Evolutionary conservation across 768 basidiomycete genomes (phyloP), one percentile per base, ranked within the genome.

Genomic region (Leucocoprinus leucothites): DNA sequence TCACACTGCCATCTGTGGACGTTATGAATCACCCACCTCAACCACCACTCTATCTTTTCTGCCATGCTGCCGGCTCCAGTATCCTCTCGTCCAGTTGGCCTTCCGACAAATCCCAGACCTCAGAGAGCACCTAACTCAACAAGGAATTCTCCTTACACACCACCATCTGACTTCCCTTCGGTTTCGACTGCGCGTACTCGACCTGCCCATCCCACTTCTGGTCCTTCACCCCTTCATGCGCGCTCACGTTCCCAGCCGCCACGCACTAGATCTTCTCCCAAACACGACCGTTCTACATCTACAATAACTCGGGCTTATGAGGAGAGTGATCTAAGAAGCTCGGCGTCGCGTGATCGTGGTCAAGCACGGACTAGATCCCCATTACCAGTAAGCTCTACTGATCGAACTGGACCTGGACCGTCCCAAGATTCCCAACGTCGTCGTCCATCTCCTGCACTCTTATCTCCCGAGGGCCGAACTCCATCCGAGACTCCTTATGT

Each of bases 201-300:
- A 5, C 13, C 16, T 9, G 38, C 41, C 16, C 13, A 14, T 3
- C 3, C 11, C 14, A 42, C 26, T 21, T 3, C 41, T 22, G 31
- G 43, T 13, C 36, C 40, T 18, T 21, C 51, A 31, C 28, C 40
- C 18, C 42, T 35, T 9, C 51, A 35, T 22, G 25, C 25, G 16
- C 51, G 51, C 19, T 53, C 51, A 22, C 51, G 51, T 25, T 53
- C 51, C 13, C 51, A 53, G 26, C 42, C 51, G 1, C 43, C 51
- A 31, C 43, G 31, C 21, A 6, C 25, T 21, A 26, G 21, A 45
- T 22, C 9, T 1, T 34, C 51, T 1, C 28, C 25, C 26, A n/a
- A 28, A 19, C 28, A 53, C 21, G 18, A 41, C n/a, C 41, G 34
- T 16, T 34, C 51, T 22, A 19, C 28, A 11, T 53, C 51, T 9